These are phyloP conservation scores for Purpureocillium lavendulum DNA, from an alignment of 2,329 filamentous ascomycete species.

Conservation along the genomic window DNA sequence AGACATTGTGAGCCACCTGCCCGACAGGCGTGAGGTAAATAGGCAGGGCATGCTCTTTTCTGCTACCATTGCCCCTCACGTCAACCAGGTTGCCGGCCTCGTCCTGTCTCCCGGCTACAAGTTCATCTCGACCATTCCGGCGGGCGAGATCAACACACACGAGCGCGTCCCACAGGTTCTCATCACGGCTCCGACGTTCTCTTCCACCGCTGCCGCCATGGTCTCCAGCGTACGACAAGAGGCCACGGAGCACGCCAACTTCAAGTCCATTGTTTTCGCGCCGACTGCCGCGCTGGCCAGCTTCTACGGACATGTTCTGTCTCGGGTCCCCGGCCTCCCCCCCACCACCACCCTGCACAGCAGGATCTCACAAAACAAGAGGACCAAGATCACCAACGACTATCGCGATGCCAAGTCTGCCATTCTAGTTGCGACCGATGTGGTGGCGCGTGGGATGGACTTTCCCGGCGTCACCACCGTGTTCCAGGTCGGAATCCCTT, in stretches of 20 bases:
- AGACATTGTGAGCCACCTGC: slow-evolving; percentile 66
- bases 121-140: slow-evolving; percentile 71
- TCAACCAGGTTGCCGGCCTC: slow-evolving; percentile 62
- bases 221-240: slow-evolving; percentile 47
- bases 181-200: slow-evolving; percentile 59
- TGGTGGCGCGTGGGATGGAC: slow-evolving; percentile 65
- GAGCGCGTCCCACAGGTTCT: slow-evolving; percentile 66
- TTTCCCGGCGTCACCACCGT: slow-evolving; percentile 62
- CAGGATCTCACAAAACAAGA: slow-evolving; percentile 40
- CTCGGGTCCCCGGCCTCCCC: slow-evolving; percentile 28
- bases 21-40: slow-evolving; percentile 48
- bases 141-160: slow-evolving; percentile 70
- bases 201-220: slow-evolving; percentile 54
- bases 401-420: slow-evolving; percentile 43
- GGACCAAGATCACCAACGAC: slow-evolving; percentile 52
- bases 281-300: slow-evolving; percentile 48
- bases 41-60: slow-evolving; percentile 75
- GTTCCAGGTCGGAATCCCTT: slow-evolving; percentile 53
- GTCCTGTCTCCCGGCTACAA: slow-evolving; percentile 66
- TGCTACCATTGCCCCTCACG: slow-evolving; percentile 73
- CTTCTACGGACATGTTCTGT: slow-evolving; percentile 39
- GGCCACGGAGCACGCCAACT: slow-evolving; percentile 34
- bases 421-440: slow-evolving; percentile 61
- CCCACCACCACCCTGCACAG: slow-evolving; percentile 39
- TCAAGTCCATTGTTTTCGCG: slow-evolving; percentile 82